Evolutionary conservation across 2,329 filamentous ascomycete genomes (phyloP).

Genomic region (Nannizzia gypsea): DNA sequence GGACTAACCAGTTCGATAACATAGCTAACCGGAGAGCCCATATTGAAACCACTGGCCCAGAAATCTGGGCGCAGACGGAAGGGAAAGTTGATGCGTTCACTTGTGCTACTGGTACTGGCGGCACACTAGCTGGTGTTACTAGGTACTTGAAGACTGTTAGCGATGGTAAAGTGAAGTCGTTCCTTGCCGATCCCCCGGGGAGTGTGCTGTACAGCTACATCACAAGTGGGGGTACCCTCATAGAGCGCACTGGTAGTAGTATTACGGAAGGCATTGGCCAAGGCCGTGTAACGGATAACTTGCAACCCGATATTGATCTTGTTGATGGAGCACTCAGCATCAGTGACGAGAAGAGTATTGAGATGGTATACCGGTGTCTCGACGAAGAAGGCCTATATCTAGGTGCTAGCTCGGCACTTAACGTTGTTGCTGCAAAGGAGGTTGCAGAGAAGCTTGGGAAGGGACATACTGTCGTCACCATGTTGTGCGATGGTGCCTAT

Average conservation of each 20-base stretch:
- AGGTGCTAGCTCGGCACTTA: slow-evolving; percentile 83
- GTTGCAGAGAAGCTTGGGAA: slow-evolving; percentile 81
- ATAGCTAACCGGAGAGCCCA: slow-evolving; percentile 85
- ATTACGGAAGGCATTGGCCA: slow-evolving; percentile 98
- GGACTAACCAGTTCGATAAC: slow-evolving; percentile 99
- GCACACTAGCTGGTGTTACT: slow-evolving; percentile 80
- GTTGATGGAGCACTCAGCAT: slow-evolving; percentile 78
- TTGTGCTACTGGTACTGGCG: slow-evolving; percentile 84
- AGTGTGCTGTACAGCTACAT: slow-evolving; percentile 91
- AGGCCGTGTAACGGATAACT: slow-evolving; percentile 89
- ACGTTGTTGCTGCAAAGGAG: slow-evolving; percentile 90
- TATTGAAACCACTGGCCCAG: slow-evolving; percentile 90
- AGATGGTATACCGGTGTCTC: slow-evolving; percentile 93
- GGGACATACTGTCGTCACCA: slow-evolving; percentile 82
- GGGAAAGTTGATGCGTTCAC: slow-evolving; percentile 89
- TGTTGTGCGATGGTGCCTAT: slow-evolving; percentile 94
- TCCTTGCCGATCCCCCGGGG: slow-evolving; percentile 86
- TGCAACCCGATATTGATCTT: slow-evolving; percentile 70
- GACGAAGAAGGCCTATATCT: slow-evolving; percentile 94
- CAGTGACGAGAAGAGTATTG: slow-evolving; percentile 84
- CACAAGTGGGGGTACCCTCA: slow-evolving; percentile 66
- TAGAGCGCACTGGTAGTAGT: slow-evolving; percentile 69
- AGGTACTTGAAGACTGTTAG: slow-evolving; percentile 77
- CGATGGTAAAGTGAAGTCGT: slow-evolving; percentile 67
- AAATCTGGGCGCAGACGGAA: slow-evolving; percentile 87